Conservation (phyloP, 768 basidiomycete genomes). For the Collybiopsis confluens region DNA sequence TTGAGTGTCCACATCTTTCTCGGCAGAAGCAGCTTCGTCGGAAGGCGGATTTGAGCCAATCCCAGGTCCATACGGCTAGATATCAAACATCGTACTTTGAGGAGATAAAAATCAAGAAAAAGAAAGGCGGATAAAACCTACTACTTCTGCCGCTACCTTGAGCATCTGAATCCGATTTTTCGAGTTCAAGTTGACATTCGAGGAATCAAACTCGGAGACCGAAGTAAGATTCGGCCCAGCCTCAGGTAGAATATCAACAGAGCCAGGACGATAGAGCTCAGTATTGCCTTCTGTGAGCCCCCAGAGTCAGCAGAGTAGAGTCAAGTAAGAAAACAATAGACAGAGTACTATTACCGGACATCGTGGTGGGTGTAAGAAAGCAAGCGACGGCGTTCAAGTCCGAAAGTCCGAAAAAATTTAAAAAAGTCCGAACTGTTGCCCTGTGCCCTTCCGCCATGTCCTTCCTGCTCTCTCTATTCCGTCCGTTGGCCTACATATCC, state of each 20-base stretch:
- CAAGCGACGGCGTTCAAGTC: no score
- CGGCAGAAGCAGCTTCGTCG: background rate
- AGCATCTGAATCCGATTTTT: background rate
- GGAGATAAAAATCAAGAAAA: background rate
- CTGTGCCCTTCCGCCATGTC: constrained; percentile 46
- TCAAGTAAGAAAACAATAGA: no score
- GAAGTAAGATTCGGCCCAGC: constrained; percentile 2
- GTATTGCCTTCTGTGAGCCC: background rate
- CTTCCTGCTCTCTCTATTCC: constrained; percentile 49
- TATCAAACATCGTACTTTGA: no score
- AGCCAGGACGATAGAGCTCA: no score
- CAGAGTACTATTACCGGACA: no score
- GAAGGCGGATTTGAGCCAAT: background rate
- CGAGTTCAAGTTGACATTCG: background rate
- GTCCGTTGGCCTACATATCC: constrained; percentile 70
- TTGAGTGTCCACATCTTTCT: no score
- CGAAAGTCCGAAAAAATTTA: no score
- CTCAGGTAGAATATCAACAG: constrained; percentile 1
- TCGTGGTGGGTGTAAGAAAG: no score
- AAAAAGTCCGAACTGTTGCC: no score
- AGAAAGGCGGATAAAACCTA: no score
- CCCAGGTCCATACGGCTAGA: background rate
- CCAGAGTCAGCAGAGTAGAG: background rate
- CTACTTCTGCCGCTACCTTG: background rate
- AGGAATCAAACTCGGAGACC: constrained; percentile 1